Conservation (phyloP, 805 yeast genomes). For the Sugiyamaella marilandica region DNA sequence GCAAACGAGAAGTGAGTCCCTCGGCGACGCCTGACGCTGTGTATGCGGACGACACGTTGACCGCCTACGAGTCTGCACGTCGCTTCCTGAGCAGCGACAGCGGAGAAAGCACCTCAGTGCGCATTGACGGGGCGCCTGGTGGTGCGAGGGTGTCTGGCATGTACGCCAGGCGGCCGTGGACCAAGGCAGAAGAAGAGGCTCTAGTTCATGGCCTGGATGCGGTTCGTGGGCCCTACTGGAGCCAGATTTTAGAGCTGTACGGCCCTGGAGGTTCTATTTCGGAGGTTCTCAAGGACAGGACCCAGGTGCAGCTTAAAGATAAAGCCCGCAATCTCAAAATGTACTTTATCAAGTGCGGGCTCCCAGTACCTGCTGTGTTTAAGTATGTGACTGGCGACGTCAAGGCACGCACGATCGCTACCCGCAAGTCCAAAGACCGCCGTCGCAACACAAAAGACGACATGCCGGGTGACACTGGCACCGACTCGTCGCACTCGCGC, state of each 20-base stretch:
- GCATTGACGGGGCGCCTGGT: background rate
- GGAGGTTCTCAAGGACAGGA: conserved; percentile 80
- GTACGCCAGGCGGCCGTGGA: conserved; percentile 67
- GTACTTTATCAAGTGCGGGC: conserved; percentile 68
- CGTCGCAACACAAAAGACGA: background rate
- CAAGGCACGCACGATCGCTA: conserved; percentile 15
- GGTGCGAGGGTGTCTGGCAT: background rate
- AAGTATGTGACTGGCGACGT: conserved; percentile 80
- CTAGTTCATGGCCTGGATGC: conserved; percentile 69
- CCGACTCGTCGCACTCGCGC: background rate
- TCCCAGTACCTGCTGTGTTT: conserved; percentile 75
- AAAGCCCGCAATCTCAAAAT: conserved; percentile 96
- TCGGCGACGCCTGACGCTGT: background rate
- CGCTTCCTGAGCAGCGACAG: conserved; percentile 17
- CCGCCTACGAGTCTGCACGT: conserved; percentile 28
- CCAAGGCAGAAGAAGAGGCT: conserved; percentile 82
- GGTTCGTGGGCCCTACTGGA: conserved; percentile 88
- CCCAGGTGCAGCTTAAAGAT: conserved; percentile 89
- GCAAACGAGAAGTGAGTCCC: background rate
- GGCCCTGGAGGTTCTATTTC: conserved; percentile 90
- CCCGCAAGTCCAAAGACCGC: conserved; percentile 3
- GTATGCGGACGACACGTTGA: conserved; percentile 20
- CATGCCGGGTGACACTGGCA: background rate
- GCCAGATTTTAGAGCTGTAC: conserved; percentile 79
- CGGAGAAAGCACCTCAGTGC: conserved; percentile 1